Percentiles rank a stretch among this genome's conserved stretches.
phyloP scores from a whole-genome alignment of 164 flowering plant species.

The Stephania cephalantha region DNA sequence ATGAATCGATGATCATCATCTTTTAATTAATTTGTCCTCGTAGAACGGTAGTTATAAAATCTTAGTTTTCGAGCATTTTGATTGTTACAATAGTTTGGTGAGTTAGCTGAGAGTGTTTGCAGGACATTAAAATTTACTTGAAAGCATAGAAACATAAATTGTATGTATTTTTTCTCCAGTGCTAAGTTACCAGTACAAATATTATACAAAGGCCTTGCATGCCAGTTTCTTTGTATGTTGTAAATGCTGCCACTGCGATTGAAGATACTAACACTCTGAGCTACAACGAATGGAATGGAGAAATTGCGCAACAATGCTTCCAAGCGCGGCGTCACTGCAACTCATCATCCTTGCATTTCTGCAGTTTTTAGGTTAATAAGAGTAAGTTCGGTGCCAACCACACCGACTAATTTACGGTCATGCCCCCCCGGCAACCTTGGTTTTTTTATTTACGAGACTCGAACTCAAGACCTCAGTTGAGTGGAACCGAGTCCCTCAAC shows the following conservation, averaged over 20 bases:
- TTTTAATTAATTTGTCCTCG: neutral
- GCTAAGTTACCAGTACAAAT: neutral
- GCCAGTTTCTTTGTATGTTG: neutral
- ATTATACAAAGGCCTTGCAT: neutral
- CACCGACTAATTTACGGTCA: too few species aligned
- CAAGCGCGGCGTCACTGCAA: too few species aligned
- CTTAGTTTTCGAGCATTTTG: neutral
- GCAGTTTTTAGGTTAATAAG: too few species aligned
- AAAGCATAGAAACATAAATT: neutral
- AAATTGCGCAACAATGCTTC: neutral
- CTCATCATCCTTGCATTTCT: too few species aligned
- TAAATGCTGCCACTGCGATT: neutral
- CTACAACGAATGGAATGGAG: neutral
- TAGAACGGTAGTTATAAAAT: neutral
- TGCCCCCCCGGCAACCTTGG: too few species aligned
- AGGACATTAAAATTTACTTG: neutral
- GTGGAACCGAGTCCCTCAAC: too few species aligned
- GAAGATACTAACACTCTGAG: too few species aligned
- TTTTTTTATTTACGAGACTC: too few species aligned
- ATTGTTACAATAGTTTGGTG: neutral
- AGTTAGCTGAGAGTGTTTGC: neutral
- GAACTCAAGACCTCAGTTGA: too few species aligned
- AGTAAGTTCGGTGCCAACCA: too few species aligned
- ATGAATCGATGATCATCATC: neutral
- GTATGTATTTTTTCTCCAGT: neutral